phyloP scores from a whole-genome alignment of 1,284 basidiomycete species.

The Trichosporon asahii region DNA sequence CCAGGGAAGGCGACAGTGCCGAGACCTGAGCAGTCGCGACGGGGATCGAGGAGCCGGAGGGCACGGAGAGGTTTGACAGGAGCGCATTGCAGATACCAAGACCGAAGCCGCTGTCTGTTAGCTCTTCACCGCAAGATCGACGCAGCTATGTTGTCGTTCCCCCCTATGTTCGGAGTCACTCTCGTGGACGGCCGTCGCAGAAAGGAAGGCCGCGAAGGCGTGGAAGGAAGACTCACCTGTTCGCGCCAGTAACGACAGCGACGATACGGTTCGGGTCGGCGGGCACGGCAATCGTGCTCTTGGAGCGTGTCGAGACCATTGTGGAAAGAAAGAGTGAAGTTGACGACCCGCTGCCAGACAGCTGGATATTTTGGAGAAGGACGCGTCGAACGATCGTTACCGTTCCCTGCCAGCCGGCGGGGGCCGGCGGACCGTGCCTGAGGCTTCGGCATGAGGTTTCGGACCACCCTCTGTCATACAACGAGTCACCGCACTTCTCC shows the following conservation, averaged over 20 bases:
- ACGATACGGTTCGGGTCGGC: slow-evolving; percentile 34
- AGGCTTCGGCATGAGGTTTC: not conserved
- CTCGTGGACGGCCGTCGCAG: too few relatives aligned
- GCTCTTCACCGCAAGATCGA: too few relatives aligned
- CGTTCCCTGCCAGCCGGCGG: not conserved
- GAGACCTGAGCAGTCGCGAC: slow-evolving; percentile 30
- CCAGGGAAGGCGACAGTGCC: slow-evolving; percentile 31
- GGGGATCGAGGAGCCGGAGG: slow-evolving; percentile 30
- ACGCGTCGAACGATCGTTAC: not conserved
- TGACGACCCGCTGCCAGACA: too few relatives aligned
- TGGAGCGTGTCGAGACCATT: slow-evolving; percentile 14
- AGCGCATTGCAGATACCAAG: slow-evolving; percentile 80
- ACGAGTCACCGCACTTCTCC: too few relatives aligned
- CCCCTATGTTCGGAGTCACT: too few relatives aligned
- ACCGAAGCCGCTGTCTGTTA: slow-evolving; percentile 66
- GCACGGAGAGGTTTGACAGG: slow-evolving; percentile 62
- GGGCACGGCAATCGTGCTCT: not conserved
- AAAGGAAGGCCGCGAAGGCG: too few relatives aligned
- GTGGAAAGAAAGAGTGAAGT: not conserved
- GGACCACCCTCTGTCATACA: not conserved
- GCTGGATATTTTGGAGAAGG: not conserved
- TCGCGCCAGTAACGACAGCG: slow-evolving; percentile 66
- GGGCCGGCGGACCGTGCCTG: not conserved
- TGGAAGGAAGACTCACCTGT: slow-evolving; percentile 55
- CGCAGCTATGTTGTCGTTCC: too few relatives aligned